Percentiles rank a stretch among this genome's conserved stretches.
Conservation (phyloP, 1,139 yeast genomes). For the Scheffersomyces titani region DNA sequence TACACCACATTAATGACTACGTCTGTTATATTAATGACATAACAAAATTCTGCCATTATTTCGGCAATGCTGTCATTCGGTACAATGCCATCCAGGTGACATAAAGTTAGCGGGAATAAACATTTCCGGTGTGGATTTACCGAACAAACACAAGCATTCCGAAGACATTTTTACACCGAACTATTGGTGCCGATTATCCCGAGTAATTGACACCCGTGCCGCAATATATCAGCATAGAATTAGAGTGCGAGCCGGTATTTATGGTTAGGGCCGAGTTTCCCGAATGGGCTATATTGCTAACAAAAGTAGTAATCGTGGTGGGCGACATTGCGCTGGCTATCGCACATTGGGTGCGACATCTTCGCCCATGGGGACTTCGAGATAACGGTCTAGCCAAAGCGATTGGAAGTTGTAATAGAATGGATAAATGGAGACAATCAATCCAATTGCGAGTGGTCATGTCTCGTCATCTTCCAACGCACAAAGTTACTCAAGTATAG, state of each 20-base stretch:
- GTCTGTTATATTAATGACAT: not conserved
- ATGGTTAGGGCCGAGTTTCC: not conserved
- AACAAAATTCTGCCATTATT: not conserved
- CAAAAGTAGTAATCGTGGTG: not conserved
- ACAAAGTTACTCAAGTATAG: not conserved
- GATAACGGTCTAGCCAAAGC: not conserved
- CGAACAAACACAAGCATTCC: not conserved
- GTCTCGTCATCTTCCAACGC: not conserved
- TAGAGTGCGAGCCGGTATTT: not conserved
- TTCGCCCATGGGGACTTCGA: not conserved
- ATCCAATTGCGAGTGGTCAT: not conserved
- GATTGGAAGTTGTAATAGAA: not conserved
- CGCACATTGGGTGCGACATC: not conserved
- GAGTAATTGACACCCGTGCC: not conserved
- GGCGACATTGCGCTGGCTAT: not conserved
- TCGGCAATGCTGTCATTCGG: not conserved
- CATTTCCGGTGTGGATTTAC: too few relatives aligned
- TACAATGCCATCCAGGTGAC: not conserved
- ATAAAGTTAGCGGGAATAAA: not conserved
- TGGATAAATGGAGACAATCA: not conserved
- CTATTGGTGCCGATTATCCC: not conserved
- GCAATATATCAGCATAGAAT: not conserved
- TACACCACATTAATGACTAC: not conserved
- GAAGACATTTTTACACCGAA: not conserved
- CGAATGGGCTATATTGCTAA: not conserved